These are phyloP conservation scores for Wallacemonas collosoma DNA, from an alignment of 208 protist genomes.

Conservation along the genomic window DNA sequence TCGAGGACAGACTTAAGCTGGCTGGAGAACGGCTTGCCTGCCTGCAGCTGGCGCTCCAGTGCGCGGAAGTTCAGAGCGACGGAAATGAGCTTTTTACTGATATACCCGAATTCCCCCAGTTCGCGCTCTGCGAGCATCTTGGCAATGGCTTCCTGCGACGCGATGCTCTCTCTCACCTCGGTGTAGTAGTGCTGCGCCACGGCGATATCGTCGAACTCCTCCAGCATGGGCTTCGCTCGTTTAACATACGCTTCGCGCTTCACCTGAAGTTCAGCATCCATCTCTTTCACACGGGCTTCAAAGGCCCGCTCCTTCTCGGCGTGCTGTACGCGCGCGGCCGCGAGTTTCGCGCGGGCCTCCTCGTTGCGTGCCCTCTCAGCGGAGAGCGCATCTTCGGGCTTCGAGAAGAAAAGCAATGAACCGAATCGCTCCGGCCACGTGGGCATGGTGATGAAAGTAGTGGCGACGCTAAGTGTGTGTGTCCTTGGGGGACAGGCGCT, in stretches of 20 bases:
- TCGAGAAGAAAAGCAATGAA: constrained; percentile 50
- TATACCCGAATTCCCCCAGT: constrained; percentile 76
- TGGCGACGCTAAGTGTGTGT: no score
- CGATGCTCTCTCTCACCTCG: constrained; percentile 51
- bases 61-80: constrained; percentile 77
- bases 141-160: constrained; percentile 50
- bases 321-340: constrained; percentile 36
- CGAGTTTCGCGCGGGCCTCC: constrained; percentile 53
- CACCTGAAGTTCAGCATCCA: constrained; percentile 51
- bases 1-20: constrained; percentile 64
- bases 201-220: constrained; percentile 78
- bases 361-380: constrained; percentile 74
- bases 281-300: constrained; percentile 22
- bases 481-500: no score
- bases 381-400: constrained; percentile 57
- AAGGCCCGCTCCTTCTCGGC: constrained; percentile 40
- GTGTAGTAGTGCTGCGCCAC: constrained; percentile 84
- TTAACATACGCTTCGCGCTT: constrained; percentile 56
- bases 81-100: constrained; percentile 87
- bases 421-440: constrained; percentile 32
- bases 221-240: constrained; percentile 56
- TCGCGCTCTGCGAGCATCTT: constrained; percentile 63
- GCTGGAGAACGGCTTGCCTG: constrained; percentile 52
- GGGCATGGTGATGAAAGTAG: constrained; percentile 25
- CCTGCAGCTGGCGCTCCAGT: constrained; percentile 40